These are phyloP conservation scores for Farysia itapuensis DNA, from an alignment of 1,284 basidiomycete genomes.

Conservation along the genomic window DNA sequence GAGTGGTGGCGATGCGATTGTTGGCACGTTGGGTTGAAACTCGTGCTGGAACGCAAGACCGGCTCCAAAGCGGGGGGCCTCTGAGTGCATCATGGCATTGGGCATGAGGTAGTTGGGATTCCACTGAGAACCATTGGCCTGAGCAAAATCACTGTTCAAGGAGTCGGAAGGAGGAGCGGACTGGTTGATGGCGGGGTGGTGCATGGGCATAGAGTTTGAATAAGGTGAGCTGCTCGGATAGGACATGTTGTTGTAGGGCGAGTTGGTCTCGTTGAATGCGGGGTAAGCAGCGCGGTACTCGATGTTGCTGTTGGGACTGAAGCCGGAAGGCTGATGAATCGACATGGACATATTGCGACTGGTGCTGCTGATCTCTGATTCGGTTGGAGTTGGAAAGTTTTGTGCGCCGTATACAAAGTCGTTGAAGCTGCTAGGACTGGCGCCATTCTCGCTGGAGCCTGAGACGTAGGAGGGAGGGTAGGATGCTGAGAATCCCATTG, in stretches of 20 bases:
- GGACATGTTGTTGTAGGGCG: conserved; percentile 12
- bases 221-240: conserved; percentile 20
- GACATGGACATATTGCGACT: conserved; percentile 26
- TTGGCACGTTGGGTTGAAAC: not conserved
- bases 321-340: conserved; percentile 5
- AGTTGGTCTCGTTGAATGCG: conserved; percentile 20
- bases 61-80: not conserved
- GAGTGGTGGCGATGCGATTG: not conserved
- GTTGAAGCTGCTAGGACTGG: conserved; percentile 39
- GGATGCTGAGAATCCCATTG: conserved; percentile 26
- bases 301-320: conserved; percentile 13
- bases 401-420: conserved; percentile 40
- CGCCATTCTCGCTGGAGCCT: conserved; percentile 32
- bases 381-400: conserved; percentile 35
- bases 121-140: conserved; percentile 5
- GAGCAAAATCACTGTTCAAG: not conserved
- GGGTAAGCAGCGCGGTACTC: conserved; percentile 12
- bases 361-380: conserved; percentile 16
- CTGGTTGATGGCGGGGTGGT: not conserved
- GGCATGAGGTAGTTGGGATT: conserved; percentile 21
- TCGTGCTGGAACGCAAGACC: not conserved
- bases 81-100: conserved; percentile 1
- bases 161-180: not conserved
- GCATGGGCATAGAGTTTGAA: not conserved
- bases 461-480: conserved; percentile 34